Conservation (phyloP, 208 protist species). For the Acanthamoeba royreba region DNA sequence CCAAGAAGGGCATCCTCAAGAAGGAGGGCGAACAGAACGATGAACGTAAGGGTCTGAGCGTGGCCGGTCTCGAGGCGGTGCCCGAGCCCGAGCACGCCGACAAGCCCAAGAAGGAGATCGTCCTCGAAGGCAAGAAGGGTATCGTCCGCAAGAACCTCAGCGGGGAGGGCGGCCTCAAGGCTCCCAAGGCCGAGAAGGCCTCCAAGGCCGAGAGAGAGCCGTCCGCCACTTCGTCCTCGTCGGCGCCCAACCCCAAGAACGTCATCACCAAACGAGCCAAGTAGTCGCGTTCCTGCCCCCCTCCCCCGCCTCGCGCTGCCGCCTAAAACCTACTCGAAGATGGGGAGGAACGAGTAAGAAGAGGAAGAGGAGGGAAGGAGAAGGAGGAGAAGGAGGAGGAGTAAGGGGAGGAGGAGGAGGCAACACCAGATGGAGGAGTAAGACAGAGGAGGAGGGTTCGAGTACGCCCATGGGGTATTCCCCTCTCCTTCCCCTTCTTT, state of each 20-base stretch:
- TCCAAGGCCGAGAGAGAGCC: not conserved
- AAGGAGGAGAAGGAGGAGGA: not conserved
- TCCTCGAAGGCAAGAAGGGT: not conserved
- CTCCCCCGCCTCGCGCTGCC: not conserved
- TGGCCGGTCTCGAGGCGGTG: not conserved
- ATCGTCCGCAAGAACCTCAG: not conserved
- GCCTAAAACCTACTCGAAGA: not conserved
- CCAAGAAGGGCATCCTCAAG: slow-evolving; percentile 14
- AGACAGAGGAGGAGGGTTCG: too few species aligned
- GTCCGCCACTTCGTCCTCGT: not conserved
- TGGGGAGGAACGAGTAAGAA: too few species aligned
- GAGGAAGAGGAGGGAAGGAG: too few species aligned
- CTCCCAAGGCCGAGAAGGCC: not conserved
- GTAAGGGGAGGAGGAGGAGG: too few species aligned
- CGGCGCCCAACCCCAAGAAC: not conserved
- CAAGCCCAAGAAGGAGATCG: slow-evolving; percentile 8
- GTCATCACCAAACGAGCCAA: not conserved
- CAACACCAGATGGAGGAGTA: too few species aligned
- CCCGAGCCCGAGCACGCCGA: not conserved
- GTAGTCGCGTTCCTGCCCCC: not conserved
- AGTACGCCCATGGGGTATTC: too few species aligned
- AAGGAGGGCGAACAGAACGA: not conserved
- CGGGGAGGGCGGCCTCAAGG: not conserved
- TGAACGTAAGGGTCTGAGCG: not conserved
- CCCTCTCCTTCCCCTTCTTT: too few species aligned